Base-by-base conservation (phyloP, 169 alveolate species). In the Pseudocohnilembus persalinus region DNA sequence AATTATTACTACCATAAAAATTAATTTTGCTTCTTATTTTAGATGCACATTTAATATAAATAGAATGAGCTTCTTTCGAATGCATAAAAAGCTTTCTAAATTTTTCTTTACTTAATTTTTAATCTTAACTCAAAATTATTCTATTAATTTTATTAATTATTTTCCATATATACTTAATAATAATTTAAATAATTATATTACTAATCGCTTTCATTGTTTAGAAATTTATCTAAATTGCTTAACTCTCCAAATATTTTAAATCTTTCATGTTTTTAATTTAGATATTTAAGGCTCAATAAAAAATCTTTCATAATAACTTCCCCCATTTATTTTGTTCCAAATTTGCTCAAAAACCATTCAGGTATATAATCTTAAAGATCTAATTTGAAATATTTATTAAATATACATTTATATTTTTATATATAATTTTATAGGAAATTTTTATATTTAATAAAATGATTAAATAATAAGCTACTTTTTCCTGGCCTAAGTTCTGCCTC, bases 291-390 rank as follows among this genome's bases (percentile, higher is more conserved):
- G 1, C 84, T 63, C 0, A 29, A 29, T 1, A 79, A n/a, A 79
- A 29, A 79, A 63, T 79, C 84, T 79, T 79, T 79, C 33, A 79
- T n/a, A 0, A 79, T 4, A n/a, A 75, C 29, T 29, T 79, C 84
- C 31, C 76, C 84, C 4, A 79, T 49, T 29, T 34, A 63, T 79
- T 79, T 79, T 28, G 30, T 79, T 35, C 84, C 84, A 64, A 79
- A 79, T 63, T 79, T 79, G 20, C 49, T 79, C 15, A 79, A 49
- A 63, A 79, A 79, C 84, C 84, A 79, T 29, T 79, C 84, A 16
- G 76, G 63, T 35, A 31, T 72, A 79, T 49, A 79, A 4, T 35
- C 29, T 1, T 79, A 34, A 34, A 79, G 35, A 24, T 74, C 75
- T 28, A 64, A n/a, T n/a, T n/a, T n/a, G n/a, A n/a, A n/a, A n/a